phyloP scores from a whole-genome alignment of 192 early-diverging fungal species.

The Physocladia obscura region DNA sequence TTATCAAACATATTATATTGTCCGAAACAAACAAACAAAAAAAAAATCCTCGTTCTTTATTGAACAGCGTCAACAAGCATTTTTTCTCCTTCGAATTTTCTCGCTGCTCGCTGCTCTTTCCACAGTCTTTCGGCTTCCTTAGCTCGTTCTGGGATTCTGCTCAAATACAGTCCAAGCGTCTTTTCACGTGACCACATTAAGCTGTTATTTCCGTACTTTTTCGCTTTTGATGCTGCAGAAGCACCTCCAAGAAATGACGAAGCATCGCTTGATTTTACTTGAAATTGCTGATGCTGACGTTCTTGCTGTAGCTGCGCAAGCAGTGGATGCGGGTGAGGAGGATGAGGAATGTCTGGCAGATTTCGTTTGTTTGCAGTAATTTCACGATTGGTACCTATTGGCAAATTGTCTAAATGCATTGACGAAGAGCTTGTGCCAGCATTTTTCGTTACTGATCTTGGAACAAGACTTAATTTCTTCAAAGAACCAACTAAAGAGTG shows the following conservation, averaged over 20 bases:
- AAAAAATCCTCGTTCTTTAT: too few relatives aligned
- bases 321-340: neutral
- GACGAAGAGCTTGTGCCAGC: neutral
- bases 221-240: too few relatives aligned
- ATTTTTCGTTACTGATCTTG: neutral
- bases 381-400: neutral
- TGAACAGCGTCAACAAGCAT: too few relatives aligned
- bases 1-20: too few relatives aligned
- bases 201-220: neutral
- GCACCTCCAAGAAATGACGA: too few relatives aligned
- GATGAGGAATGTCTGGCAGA: neutral
- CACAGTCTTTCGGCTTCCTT: conserved; percentile 15
- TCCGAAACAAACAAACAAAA: too few relatives aligned
- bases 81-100: neutral
- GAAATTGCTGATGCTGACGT: neutral
- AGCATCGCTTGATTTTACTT: too few relatives aligned
- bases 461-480: conserved; percentile 21
- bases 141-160: neutral
- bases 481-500: neutral
- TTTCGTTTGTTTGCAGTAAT: too few relatives aligned
- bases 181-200: conserved; percentile 15
- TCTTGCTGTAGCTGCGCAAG: neutral
- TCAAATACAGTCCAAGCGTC: neutral
- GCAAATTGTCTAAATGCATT: neutral
- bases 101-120: conserved; percentile 7